Base-by-base conservation (phyloP, 352 stramenopile species). In the Proteromonas lacertae region DNA sequence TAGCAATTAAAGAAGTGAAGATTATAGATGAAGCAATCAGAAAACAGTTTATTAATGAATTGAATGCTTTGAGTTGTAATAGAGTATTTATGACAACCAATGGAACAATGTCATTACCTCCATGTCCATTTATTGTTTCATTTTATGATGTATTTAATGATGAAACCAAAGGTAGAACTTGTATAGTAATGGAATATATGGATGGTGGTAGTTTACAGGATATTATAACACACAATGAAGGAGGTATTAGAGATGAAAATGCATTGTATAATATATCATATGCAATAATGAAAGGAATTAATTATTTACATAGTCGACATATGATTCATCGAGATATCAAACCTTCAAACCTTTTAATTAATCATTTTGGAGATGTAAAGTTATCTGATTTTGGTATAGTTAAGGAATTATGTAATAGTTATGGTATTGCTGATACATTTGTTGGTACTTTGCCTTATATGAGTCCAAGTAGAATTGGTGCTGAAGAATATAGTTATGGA, bases 381-480 rank as follows among this genome's bases (percentile, higher is more conserved):
- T 74, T 79, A 35, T 75, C 66, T 1, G 66, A 79, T 47, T 75
- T 79, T 45, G 66, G 66, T 3, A 55, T 79, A 31, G 22, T 65
- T 63, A 12, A 53, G 60, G 17, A 79, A 63, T 4, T 41, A 73
- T 4, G 70, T 69, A 42, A 62, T 73, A 41, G 62, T 13, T 66
- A 57, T 62, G 68, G 66, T 30, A 81, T 81, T 64, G 71, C 66
- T 4, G 74, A 82, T 35, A 88, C 71, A 0, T 88, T 88, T 45
- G 71, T 90, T 17, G 74, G 72, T 28, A 90, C 74, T 0, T 63
- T 89, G 47, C 81, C 77, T 51, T 90, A 89, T 57, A 90, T 91
- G 76, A 61, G 66, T 0, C 75, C 76, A 0, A 73, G 90, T 43
- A 56, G 76, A 2, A 80, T 90, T 29, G 60, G 60, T 2, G 69